A percentile compares a stretch with the other conserved stretches of the same genome.
Evolutionary conservation across 306 rosid species (phyloP).

Genomic region (Sindora glabra): DNA sequence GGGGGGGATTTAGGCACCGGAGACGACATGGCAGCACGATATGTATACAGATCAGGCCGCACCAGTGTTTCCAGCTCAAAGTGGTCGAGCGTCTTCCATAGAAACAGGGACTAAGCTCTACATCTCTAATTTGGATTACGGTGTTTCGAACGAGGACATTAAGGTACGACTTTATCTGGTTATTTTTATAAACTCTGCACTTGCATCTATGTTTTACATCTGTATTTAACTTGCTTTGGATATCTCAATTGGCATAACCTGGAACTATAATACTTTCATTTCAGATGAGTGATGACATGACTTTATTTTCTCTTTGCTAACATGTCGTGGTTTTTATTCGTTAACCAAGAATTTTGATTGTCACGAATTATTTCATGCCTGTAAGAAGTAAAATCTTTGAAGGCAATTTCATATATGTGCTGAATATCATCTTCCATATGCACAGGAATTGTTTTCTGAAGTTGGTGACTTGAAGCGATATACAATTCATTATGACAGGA

Average conservation of each 20-base stretch:
- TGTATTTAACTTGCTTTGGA: neutral
- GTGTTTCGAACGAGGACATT: constrained; percentile 87
- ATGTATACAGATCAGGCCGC: constrained; percentile 50
- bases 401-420: neutral
- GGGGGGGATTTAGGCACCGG: constrained; percentile 66
- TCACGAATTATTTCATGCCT: too few relatives aligned
- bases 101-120: constrained; percentile 93
- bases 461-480: constrained; percentile 88
- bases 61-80: constrained; percentile 30
- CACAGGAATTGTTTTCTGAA: constrained; percentile 90
- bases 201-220: neutral
- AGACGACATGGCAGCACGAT: constrained; percentile 89
- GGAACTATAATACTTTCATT: neutral
- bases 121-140: constrained; percentile 83
- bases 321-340: neutral
- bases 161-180: constrained; percentile 41
- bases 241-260: neutral
- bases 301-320: neutral
- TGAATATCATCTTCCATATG: neutral
- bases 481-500: constrained; percentile 71
- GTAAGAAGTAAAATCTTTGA: neutral
- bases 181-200: neutral
- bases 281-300: neutral
- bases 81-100: constrained; percentile 64
- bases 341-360: neutral